A percentile compares a stretch with the other conserved stretches of the same genome.
phyloP scores from a whole-genome alignment of 495 filamentous ascomycete species.

The Penicillium cataractarum region DNA sequence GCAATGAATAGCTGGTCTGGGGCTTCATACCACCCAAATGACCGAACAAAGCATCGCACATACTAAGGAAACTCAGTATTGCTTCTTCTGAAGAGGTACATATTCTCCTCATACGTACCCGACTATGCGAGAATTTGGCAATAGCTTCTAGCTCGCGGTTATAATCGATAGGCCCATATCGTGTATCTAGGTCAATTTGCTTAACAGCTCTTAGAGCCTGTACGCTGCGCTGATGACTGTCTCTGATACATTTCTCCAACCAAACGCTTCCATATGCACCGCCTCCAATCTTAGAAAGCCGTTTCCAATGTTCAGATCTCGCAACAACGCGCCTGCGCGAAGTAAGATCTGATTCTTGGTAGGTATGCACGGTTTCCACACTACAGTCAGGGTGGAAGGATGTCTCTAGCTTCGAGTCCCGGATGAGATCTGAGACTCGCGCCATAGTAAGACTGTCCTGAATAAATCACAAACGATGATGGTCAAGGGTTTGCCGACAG shows the following conservation, averaged over 20 bases:
- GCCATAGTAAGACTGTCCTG: background rate
- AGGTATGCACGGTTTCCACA: background rate
- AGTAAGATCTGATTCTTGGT: background rate
- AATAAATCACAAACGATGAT: background rate
- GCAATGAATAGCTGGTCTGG: conserved; percentile 33
- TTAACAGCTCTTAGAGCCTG: conserved; percentile 19
- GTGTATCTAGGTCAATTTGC: conserved; percentile 17
- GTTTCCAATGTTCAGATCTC: background rate
- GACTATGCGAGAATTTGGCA: conserved; percentile 45
- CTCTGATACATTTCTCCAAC: background rate
- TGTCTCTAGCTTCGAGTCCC: background rate
- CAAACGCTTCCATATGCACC: conserved; percentile 3
- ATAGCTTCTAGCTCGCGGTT: conserved; percentile 45
- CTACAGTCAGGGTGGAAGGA: background rate
- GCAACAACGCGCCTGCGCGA: conserved; percentile 1
- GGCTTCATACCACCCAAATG: conserved; percentile 40
- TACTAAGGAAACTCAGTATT: conserved; percentile 9
- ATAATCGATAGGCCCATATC: conserved; percentile 28
- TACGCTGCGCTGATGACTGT: background rate
- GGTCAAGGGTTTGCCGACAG: background rate
- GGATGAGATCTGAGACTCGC: background rate
- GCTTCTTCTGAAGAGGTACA: background rate
- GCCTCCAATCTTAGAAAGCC: background rate
- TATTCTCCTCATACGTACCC: conserved; percentile 4
- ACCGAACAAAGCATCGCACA: conserved; percentile 35